Conservation (phyloP, 2,329 filamentous ascomycete genomes). For the Neonectria sp. region DNA sequence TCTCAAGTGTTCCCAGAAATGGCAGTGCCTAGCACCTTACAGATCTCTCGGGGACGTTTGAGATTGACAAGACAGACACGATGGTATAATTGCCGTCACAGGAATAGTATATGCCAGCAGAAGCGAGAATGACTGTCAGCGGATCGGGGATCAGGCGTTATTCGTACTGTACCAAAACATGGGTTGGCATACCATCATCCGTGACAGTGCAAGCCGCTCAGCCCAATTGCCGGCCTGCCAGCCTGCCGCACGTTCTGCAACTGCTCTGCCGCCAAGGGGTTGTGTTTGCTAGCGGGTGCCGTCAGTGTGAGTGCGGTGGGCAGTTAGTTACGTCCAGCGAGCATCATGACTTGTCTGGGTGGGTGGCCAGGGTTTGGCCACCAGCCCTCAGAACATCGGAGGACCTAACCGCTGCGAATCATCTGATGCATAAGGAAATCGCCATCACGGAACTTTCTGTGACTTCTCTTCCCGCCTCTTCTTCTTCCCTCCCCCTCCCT, state of each 20-base stretch:
- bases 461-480: conserved; percentile 12
- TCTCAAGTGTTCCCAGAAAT: conserved; percentile 16
- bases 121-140: conserved; percentile 12
- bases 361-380: background rate
- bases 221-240: background rate
- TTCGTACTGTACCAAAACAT: background rate
- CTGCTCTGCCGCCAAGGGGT: background rate
- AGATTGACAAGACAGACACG: conserved; percentile 28
- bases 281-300: conserved; percentile 16
- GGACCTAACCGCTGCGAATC: conserved; percentile 11
- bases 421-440: conserved; percentile 29
- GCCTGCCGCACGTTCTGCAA: background rate
- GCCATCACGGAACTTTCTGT: conserved; percentile 13
- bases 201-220: conserved; percentile 9
- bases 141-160: conserved; percentile 7
- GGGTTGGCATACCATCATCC: conserved; percentile 3
- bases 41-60: conserved; percentile 33
- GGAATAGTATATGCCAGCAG: conserved; percentile 6
- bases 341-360: conserved; percentile 7
- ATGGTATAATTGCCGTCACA: conserved; percentile 20
- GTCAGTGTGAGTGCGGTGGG: conserved; percentile 13
- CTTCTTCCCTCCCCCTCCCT: conserved; percentile 6
- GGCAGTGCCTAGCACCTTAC: conserved; percentile 21
- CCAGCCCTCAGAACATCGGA: conserved; percentile 13
- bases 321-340: conserved; percentile 7